phyloP scores from a whole-genome alignment of 202 grass and related monocot species.

The Schoenoplectus triqueter region DNA sequence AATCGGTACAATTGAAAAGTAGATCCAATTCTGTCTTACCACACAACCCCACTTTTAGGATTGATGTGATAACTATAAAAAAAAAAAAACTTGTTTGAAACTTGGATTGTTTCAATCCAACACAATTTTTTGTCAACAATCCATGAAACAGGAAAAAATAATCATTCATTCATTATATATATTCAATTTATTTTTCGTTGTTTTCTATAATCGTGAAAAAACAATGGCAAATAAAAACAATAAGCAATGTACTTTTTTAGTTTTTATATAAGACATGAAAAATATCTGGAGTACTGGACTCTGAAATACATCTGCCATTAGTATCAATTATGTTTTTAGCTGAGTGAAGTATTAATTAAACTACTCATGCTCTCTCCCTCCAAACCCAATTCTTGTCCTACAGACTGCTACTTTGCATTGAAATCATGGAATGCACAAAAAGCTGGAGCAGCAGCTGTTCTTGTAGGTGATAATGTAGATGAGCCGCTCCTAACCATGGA shows the following conservation, averaged over 20 bases:
- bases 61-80: not conserved
- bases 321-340: not conserved
- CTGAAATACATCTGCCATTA: not conserved
- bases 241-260: not conserved
- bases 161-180: not conserved
- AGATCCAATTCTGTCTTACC: not conserved
- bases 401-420: slow-evolving; percentile 89
- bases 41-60: not conserved
- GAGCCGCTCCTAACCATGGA: slow-evolving; percentile 93
- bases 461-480: slow-evolving; percentile 64
- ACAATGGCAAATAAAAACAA: not conserved
- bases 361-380: not conserved
- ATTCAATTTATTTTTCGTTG: not conserved
- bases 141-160: not conserved
- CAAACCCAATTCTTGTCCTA: slow-evolving; percentile 1
- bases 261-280: slow-evolving; percentile 3
- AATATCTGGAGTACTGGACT: not conserved
- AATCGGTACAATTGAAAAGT: not conserved
- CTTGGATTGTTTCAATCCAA: not conserved
- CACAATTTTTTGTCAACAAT: not conserved
- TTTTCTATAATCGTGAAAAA: not conserved
- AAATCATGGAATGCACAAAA: slow-evolving; percentile 90
- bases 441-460: slow-evolving; percentile 78
- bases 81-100: not conserved
- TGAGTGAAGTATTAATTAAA: not conserved